phyloP scores from a whole-genome alignment of 495 filamentous ascomycete genomes.

The Thozetella sp. region DNA sequence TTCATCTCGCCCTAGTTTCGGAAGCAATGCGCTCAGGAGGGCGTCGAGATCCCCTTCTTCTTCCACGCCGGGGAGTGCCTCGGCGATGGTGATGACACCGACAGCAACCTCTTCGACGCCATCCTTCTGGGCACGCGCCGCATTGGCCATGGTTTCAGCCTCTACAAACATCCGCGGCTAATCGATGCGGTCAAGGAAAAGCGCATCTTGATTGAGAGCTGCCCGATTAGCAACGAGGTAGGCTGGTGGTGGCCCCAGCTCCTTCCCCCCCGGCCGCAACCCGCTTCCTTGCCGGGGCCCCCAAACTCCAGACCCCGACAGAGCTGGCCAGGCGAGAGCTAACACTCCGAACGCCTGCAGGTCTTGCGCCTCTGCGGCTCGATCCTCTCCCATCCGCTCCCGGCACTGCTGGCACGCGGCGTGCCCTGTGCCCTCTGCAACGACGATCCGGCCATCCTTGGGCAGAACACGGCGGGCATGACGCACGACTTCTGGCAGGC shows the following conservation, averaged over 20 bases:
- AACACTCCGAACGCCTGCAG: background rate
- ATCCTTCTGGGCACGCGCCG: conserved; percentile 83
- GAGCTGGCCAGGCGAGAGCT: background rate
- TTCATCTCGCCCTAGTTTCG: conserved; percentile 58
- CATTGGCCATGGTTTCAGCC: conserved; percentile 84
- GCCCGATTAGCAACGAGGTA: conserved; percentile 82
- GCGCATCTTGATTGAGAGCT: conserved; percentile 84
- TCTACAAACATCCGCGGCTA: conserved; percentile 90
- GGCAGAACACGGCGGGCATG: conserved; percentile 74
- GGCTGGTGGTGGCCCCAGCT: background rate
- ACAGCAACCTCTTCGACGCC: conserved; percentile 89
- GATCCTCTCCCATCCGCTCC: conserved; percentile 79
- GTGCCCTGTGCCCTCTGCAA: conserved; percentile 78
- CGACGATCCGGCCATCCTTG: conserved; percentile 82
- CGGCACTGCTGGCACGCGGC: conserved; percentile 81
- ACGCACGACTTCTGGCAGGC: conserved; percentile 94
- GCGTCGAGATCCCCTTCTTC: conserved; percentile 89
- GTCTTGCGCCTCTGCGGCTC: conserved; percentile 65
- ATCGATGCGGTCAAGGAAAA: conserved; percentile 86
- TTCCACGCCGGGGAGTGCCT: conserved; percentile 90
- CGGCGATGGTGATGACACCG: conserved; percentile 73
- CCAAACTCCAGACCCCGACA: no score
- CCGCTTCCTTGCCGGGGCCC: no score
- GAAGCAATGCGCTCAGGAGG: conserved; percentile 76
- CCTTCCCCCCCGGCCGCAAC: background rate